These are phyloP conservation scores for Trypethelium eluteriae DNA, from an alignment of 495 filamentous ascomycete genomes.

Conservation along the genomic window DNA sequence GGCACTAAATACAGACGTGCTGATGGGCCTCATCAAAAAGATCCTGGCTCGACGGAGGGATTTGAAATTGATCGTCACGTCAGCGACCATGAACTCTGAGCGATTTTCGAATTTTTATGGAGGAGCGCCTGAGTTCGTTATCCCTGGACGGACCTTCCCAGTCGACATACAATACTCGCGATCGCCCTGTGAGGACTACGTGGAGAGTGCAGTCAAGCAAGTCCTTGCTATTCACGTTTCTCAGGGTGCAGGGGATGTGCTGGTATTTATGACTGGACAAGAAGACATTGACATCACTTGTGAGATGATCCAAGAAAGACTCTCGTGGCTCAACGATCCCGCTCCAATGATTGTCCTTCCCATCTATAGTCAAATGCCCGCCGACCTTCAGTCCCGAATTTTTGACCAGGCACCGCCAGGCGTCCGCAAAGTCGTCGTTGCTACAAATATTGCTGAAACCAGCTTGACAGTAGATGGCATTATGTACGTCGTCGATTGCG, in stretches of 20 bases:
- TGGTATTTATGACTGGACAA: conserved; percentile 99
- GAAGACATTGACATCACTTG: conserved; percentile 98
- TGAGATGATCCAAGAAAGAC: conserved; percentile 77
- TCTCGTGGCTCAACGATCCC: conserved; percentile 90
- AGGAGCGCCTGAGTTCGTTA: conserved; percentile 95
- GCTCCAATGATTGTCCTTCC: conserved; percentile 91
- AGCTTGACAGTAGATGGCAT: conserved; percentile 98
- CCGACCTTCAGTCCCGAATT: conserved; percentile 94
- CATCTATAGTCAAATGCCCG: conserved; percentile 99
- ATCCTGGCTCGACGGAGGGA: conserved; percentile 83
- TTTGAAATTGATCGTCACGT: conserved; percentile 94
- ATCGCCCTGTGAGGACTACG: conserved; percentile 94
- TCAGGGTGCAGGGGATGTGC: conserved; percentile 82
- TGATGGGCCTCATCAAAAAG: conserved; percentile 97
- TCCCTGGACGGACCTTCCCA: conserved; percentile 93
- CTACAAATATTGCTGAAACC: conserved; percentile 97
- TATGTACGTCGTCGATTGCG: conserved; percentile 97
- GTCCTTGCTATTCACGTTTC: conserved; percentile 96
- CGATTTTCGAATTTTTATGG: conserved; percentile 94
- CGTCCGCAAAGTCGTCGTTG: conserved; percentile 94
- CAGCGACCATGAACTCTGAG: conserved; percentile 97
- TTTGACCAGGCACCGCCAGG: conserved; percentile 87
- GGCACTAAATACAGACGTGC: conserved; percentile 90
- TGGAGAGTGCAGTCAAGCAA: conserved; percentile 94
- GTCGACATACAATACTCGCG: conserved; percentile 95